Evolutionary conservation across 202 grass and related monocot genomes (phyloP).

Genomic region (Tripidium arundinaceum): DNA sequence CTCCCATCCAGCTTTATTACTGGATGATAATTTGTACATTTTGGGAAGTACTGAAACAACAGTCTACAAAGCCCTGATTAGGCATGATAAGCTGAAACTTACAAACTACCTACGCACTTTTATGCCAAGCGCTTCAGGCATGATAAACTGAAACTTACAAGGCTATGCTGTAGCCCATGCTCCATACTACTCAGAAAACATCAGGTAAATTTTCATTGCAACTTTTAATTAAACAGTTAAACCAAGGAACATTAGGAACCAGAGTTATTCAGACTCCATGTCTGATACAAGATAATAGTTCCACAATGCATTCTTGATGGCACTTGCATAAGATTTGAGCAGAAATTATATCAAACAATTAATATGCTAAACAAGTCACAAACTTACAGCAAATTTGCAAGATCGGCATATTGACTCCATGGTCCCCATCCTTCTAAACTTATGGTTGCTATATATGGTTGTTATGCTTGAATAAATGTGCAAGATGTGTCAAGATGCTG

Average conservation of each 20-base stretch:
- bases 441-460: too few relatives aligned
- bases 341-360: slow-evolving; percentile 30
- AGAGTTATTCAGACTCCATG: neutral
- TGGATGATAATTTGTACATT: neutral
- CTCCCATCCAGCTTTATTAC: slow-evolving; percentile 10
- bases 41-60: neutral
- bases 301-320: neutral
- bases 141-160: neutral
- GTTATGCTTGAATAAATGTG: too few relatives aligned
- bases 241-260: neutral
- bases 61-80: neutral
- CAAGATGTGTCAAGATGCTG: too few relatives aligned
- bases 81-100: neutral
- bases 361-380: slow-evolving; percentile 15
- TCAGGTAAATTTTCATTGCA: neutral
- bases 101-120: neutral
- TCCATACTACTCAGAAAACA: slow-evolving; percentile 7
- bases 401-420: slow-evolving; percentile 76
- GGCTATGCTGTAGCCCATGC: neutral
- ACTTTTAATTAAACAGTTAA: neutral
- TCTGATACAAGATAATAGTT: slow-evolving; percentile 2
- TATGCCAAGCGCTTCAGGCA: neutral
- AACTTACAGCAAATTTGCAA: slow-evolving; percentile 98
- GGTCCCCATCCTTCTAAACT: too few relatives aligned
- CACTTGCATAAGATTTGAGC: slow-evolving; percentile 16